Base-by-base conservation (phyloP, 2,329 filamentous ascomycete genomes). In the Sphaerulina populicola region DNA sequence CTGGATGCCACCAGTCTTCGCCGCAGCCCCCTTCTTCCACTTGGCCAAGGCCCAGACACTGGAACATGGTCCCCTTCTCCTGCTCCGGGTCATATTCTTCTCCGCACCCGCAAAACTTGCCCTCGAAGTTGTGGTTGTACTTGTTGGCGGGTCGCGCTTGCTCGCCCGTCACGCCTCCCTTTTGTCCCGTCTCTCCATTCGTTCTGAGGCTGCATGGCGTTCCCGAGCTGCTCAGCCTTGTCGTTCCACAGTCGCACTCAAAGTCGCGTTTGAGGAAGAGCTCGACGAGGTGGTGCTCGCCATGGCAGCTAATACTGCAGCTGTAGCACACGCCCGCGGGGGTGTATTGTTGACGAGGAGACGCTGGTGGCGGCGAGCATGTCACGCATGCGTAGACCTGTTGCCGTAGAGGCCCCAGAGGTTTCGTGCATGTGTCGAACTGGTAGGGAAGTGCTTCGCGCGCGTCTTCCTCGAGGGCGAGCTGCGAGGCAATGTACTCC, bases 51-150 rank as follows among this genome's bases (percentile, higher is more conserved):
- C 91, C 91, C 2, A 97, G 69, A 65, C 93, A 98, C 68, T 98
- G 93, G 61, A 94, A 98, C 93, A 98, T 98, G 36, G 90, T 97
- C 0, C 91, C 91, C 61, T 91, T 94, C 67, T 98, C 89, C 65
- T 86, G 77, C 43, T 91, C 80, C 0, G 91, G 82, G 66, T 96
- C 86, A 66, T 98, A 98, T 53, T 90, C 81, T 63, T 90, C 85
- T 29, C 80, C 80, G 64, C 93, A 98, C 1, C 85, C 87, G 67
- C 93, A 98, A 71, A 98, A 98, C 40, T 77, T 80, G 63, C 97
- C 97, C 60, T 81, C 78, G 63, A 94, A 98, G 72, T 98, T 98
- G 55, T 96, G 86, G 64, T 96, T 95, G 73, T 98, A 98, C 61
- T 79, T 83, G 72, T 98, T 97, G 58, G 77, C 81, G 37, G 74